A percentile compares a stretch with the other conserved stretches of the same genome.
phyloP scores from a whole-genome alignment of 345 rosid species.

The rapeseed (Brassica napus) region Da-Ae NC_063444.1:14717001-14717500 shows the following conservation, averaged over 20 bases:
- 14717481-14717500: slow-evolving; percentile 57
- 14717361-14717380: slow-evolving; percentile 10
- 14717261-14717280: slow-evolving; percentile 65
- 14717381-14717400: slow-evolving; percentile 35
- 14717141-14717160: slow-evolving; percentile 51
- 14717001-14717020: neutral
- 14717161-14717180: slow-evolving; percentile 86
- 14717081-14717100: slow-evolving; percentile 1
- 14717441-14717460: slow-evolving; percentile 30
- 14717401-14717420: slow-evolving; percentile 30
- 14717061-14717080: neutral
- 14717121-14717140: neutral
- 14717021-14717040: slow-evolving; percentile 7
- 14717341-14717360: slow-evolving; percentile 8
- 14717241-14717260: slow-evolving; percentile 73
- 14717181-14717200: slow-evolving; percentile 67
- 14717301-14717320: slow-evolving; percentile 16
- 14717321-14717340: neutral
- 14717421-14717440: slow-evolving; percentile 35
- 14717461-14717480: slow-evolving; percentile 33
- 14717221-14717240: slow-evolving; percentile 71
- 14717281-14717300: slow-evolving; percentile 42
- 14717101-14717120: neutral
- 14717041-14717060: neutral
- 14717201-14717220: slow-evolving; percentile 81